Percentiles rank a stretch among this genome's conserved stretches.
These are phyloP conservation scores for Myxozyma melibiosi DNA, from an alignment of 805 yeast genomes.

Conservation along the genomic window DNA sequence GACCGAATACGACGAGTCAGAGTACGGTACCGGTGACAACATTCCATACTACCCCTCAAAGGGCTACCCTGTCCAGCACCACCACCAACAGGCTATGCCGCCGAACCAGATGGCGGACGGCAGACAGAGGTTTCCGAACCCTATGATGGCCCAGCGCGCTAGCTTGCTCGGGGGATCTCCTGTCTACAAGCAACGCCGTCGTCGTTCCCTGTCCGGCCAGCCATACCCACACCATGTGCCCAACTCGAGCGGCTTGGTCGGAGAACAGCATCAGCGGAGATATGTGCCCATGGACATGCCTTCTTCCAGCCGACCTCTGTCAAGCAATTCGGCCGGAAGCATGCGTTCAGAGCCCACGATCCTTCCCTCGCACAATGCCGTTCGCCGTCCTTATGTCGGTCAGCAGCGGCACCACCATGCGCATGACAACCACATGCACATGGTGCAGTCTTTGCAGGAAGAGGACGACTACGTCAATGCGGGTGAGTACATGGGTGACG, in stretches of 20 bases:
- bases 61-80: background rate
- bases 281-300: background rate
- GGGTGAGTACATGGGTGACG: constrained; percentile 8
- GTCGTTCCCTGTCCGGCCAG: constrained; percentile 12
- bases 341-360: background rate
- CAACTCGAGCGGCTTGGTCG: background rate
- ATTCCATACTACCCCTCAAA: background rate
- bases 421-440: background rate
- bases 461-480: constrained; percentile 19
- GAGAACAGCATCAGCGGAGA: background rate
- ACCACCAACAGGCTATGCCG: background rate
- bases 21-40: background rate
- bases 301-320: background rate
- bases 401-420: background rate
- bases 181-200: constrained; percentile 29
- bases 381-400: too few species aligned
- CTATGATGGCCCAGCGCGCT: constrained; percentile 3
- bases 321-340: background rate
- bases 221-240: background rate
- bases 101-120: background rate
- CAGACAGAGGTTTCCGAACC: background rate
- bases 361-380: background rate
- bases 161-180: constrained; percentile 22
- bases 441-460: background rate
- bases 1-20: background rate